phyloP scores from a whole-genome alignment of 2,329 filamentous ascomycete species.

The Laburnicola sp. region DNA sequence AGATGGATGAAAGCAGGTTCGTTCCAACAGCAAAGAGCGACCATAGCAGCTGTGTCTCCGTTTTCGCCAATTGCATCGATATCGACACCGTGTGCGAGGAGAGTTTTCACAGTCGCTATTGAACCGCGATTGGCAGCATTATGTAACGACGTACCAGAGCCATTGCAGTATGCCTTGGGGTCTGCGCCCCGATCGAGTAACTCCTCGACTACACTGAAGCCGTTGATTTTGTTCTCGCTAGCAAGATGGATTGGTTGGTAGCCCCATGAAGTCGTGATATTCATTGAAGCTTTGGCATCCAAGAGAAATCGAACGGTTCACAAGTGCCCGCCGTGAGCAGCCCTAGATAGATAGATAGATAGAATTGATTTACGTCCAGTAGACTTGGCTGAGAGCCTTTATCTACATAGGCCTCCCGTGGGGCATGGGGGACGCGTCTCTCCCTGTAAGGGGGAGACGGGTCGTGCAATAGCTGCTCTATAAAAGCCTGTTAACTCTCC shows the following conservation, averaged over 20 bases:
- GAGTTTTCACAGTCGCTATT: background rate
- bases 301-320: background rate
- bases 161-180: background rate
- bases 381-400: too few relatives aligned
- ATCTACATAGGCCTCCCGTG: too few relatives aligned
- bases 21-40: slow-evolving; percentile 5
- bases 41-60: slow-evolving; percentile 1
- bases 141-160: slow-evolving; percentile 3
- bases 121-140: slow-evolving; percentile 4
- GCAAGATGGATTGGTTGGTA: slow-evolving; percentile 7
- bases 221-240: slow-evolving; percentile 3
- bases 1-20: background rate
- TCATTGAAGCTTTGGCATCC: background rate
- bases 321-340: slow-evolving; percentile 5
- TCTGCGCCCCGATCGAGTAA: background rate
- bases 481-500: too few relatives aligned
- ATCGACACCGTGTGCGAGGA: background rate
- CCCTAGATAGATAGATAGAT: too few relatives aligned
- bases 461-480: too few relatives aligned
- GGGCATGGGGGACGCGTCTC: too few relatives aligned
- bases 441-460: too few relatives aligned
- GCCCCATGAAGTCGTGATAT: background rate
- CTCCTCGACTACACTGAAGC: background rate
- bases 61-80: slow-evolving; percentile 2
- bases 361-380: too few relatives aligned